Percentiles rank a stretch among this genome's conserved stretches.
These are phyloP conservation scores for Deinandra increscens DNA, from an alignment of 129 eudicot genomes.

Conservation along the genomic window DNA sequence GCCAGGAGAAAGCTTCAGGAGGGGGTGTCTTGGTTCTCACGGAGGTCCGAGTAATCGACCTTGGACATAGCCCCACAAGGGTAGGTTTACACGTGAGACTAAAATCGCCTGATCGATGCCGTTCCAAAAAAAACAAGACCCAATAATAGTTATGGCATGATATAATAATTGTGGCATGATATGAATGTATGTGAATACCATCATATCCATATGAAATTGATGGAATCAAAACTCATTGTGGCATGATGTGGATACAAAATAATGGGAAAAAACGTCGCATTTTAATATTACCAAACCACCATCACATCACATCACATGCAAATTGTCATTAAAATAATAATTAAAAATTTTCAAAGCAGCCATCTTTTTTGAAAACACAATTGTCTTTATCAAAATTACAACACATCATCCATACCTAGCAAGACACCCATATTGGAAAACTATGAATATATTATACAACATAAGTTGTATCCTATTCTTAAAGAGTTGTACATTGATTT, in stretches of 20 bases:
- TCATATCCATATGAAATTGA: constrained; percentile 28
- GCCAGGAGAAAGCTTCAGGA: no score
- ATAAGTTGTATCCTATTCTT: constrained; percentile 16
- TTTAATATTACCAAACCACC: constrained; percentile 23
- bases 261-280: constrained; percentile 21
- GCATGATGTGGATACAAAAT: constrained; percentile 18
- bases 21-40: no score
- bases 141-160: no score
- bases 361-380: constrained; percentile 36
- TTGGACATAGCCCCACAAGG: no score
- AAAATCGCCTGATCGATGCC: no score
- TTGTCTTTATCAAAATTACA: constrained; percentile 27
- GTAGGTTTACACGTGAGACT: no score
- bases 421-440: constrained; percentile 17
- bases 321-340: constrained; percentile 29
- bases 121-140: no score
- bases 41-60: no score
- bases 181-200: constrained; percentile 16
- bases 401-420: constrained; percentile 36
- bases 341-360: constrained; percentile 35
- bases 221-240: constrained; percentile 37
- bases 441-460: background rate
- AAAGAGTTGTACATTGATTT: constrained; percentile 8
- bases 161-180: background rate
- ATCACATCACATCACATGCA: constrained; percentile 39